Conservation (phyloP, 108 stramenopile species). For the Parietichytrium sp. region DNA sequence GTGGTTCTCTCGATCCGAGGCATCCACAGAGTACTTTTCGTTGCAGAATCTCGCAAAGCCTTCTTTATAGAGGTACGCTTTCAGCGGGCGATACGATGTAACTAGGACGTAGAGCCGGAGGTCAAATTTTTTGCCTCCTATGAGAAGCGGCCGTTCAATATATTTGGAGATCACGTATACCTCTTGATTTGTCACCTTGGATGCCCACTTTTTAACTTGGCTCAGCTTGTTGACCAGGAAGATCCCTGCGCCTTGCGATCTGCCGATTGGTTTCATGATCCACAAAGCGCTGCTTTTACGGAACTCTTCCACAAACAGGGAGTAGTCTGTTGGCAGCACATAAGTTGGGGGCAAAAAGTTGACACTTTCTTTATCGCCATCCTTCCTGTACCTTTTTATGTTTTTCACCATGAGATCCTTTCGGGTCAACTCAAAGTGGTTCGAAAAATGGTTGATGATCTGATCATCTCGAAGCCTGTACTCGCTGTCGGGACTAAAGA, state of each 20-base stretch:
- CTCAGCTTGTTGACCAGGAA: constrained; percentile 62
- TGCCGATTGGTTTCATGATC: constrained; percentile 65
- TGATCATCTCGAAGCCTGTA: constrained; percentile 59
- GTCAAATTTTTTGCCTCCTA: constrained; percentile 79
- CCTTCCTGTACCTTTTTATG: constrained; percentile 59
- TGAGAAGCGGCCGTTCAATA: constrained; percentile 73
- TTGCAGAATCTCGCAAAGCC: constrained; percentile 73
- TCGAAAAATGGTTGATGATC: constrained; percentile 64
- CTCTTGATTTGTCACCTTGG: constrained; percentile 7
- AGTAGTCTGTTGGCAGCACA: constrained; percentile 60
- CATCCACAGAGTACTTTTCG: constrained; percentile 56
- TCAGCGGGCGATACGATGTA: constrained; percentile 43
- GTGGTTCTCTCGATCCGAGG: constrained; percentile 59
- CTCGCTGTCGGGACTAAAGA: constrained; percentile 65
- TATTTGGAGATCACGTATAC: constrained; percentile 68
- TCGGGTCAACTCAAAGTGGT: constrained; percentile 60
- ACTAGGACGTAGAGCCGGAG: constrained; percentile 69
- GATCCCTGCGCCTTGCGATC: constrained; percentile 63
- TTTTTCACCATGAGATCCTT: constrained; percentile 66
- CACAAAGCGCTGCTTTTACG: constrained; percentile 52
- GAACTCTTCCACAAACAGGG: constrained; percentile 63
- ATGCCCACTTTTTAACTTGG: constrained; percentile 42
- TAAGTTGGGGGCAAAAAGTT: constrained; percentile 66
- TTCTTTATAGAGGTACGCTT: constrained; percentile 55
- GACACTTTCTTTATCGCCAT: constrained; percentile 20